Percentiles rank a stretch among this genome's conserved stretches.
phyloP scores from a whole-genome alignment of 1,284 basidiomycete species.

The Rhodotorula sp. region DNA sequence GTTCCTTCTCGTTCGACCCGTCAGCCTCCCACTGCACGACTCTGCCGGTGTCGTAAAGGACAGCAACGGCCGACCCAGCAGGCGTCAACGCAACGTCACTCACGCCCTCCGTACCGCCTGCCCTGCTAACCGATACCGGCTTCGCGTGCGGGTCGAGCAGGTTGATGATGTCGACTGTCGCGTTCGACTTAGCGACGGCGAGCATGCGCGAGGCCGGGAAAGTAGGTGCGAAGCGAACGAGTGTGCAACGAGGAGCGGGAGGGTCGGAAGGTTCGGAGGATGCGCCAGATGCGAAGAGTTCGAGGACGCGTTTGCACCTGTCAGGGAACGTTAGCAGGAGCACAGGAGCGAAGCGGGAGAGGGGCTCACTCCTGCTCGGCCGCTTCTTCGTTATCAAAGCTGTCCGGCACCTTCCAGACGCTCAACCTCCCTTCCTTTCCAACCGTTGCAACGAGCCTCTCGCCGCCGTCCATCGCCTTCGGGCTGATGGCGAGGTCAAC shows the following conservation, averaged over 20 bases:
- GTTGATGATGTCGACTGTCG: not conserved
- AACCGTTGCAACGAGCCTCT: not conserved
- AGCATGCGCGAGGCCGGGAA: not conserved
- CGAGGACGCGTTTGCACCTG: too few species aligned
- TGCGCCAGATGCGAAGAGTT: not conserved
- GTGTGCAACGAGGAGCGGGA: not conserved
- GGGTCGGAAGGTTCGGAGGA: not conserved
- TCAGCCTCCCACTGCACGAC: not conserved
- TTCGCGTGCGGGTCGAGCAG: not conserved
- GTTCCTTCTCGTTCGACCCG: not conserved
- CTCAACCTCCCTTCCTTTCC: not conserved
- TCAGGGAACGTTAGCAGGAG: too few species aligned
- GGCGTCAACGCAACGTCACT: conserved; percentile 26
- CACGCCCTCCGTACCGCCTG: not conserved
- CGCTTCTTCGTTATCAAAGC: not conserved
- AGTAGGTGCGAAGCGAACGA: conserved; percentile 6
- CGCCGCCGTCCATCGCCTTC: not conserved
- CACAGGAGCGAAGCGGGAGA: too few species aligned
- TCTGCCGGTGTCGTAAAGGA: conserved; percentile 2
- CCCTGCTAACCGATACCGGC: not conserved
- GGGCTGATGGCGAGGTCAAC: conserved; percentile 10
- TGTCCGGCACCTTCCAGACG: conserved; percentile 12
- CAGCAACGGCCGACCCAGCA: conserved; percentile 22
- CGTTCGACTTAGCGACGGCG: conserved; percentile 8
- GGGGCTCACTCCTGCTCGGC: not conserved